phyloP scores from a whole-genome alignment of 345 rosid genomes.

The Erodium maritimum region DNA sequence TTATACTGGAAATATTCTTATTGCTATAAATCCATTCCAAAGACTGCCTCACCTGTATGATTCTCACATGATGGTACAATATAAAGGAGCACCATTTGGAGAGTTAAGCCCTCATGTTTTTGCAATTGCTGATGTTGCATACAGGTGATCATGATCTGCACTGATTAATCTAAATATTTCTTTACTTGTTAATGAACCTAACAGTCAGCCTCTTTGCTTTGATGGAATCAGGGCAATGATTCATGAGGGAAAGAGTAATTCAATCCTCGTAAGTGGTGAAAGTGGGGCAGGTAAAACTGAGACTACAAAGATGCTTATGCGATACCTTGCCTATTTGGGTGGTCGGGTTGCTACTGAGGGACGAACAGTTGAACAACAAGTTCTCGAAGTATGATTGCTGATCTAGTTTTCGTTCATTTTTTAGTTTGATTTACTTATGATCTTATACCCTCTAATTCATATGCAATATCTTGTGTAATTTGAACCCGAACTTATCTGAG shows the following conservation, averaged over 20 bases:
- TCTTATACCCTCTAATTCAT: conserved; percentile 6
- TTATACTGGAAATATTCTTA: conserved; percentile 78
- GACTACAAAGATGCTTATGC: conserved; percentile 91
- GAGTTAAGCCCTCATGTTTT: conserved; percentile 69
- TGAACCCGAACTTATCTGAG: conserved; percentile 13
- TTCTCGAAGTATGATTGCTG: conserved; percentile 48
- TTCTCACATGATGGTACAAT: conserved; percentile 40
- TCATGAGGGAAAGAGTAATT: conserved; percentile 62
- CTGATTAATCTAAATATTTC: background rate
- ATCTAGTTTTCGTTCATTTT: background rate
- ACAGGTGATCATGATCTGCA: conserved; percentile 27
- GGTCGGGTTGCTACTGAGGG: conserved; percentile 59
- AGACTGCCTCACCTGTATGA: conserved; percentile 48
- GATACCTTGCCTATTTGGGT: conserved; percentile 75
- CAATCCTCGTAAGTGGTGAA: conserved; percentile 88
- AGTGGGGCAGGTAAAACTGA: conserved; percentile 98
- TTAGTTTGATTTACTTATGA: conserved; percentile 13
- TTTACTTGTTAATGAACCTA: conserved; percentile 1
- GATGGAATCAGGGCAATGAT: conserved; percentile 52
- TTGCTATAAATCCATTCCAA: conserved; percentile 91
- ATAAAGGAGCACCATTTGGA: conserved; percentile 48
- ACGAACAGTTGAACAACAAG: conserved; percentile 64
- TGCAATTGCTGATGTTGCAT: conserved; percentile 71
- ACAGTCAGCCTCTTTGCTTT: background rate
- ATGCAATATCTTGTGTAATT: background rate